Evolutionary conservation across 495 filamentous ascomycete species (phyloP).

Genomic region (Penicillium diatomitis): DNA sequence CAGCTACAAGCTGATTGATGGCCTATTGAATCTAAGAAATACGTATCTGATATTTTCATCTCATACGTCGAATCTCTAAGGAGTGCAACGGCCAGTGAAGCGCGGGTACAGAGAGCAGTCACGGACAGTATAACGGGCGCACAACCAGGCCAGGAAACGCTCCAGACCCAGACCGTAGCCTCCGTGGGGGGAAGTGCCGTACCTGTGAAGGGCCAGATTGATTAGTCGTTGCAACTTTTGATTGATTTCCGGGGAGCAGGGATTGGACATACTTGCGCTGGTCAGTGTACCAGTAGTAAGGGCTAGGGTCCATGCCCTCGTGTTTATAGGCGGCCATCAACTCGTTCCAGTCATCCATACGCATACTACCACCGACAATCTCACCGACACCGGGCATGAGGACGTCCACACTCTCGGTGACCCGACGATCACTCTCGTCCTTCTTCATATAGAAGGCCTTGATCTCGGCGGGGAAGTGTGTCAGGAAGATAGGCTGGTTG

Average conservation of each 20-base stretch:
- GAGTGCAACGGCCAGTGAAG: slow-evolving; percentile 89
- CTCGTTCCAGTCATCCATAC: slow-evolving; percentile 90
- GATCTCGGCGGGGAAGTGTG: slow-evolving; percentile 93
- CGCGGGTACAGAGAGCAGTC: slow-evolving; percentile 87
- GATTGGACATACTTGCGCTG: slow-evolving; percentile 71
- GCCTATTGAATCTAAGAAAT: background rate
- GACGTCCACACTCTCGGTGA: slow-evolving; percentile 93
- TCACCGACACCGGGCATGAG: slow-evolving; percentile 96
- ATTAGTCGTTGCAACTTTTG: background rate
- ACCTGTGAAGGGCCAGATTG: slow-evolving; percentile 41
- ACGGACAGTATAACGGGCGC: slow-evolving; percentile 80
- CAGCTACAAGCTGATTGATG: background rate
- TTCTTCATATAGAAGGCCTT: slow-evolving; percentile 99
- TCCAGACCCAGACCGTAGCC: slow-evolving; percentile 94
- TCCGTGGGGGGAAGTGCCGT: slow-evolving; percentile 87
- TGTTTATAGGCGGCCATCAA: slow-evolving; percentile 80
- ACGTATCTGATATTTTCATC: no score
- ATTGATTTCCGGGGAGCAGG: no score
- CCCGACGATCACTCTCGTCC: slow-evolving; percentile 67
- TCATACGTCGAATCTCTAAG: slow-evolving; percentile 33
- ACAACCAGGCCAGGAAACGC: slow-evolving; percentile 95
- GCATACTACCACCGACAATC: slow-evolving; percentile 95
- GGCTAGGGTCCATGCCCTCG: slow-evolving; percentile 72
- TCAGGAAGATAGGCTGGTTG: slow-evolving; percentile 90
- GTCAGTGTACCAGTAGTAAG: slow-evolving; percentile 99